Base-by-base conservation (phyloP, 768 basidiomycete species). In the Mycena haematopus region DNA sequence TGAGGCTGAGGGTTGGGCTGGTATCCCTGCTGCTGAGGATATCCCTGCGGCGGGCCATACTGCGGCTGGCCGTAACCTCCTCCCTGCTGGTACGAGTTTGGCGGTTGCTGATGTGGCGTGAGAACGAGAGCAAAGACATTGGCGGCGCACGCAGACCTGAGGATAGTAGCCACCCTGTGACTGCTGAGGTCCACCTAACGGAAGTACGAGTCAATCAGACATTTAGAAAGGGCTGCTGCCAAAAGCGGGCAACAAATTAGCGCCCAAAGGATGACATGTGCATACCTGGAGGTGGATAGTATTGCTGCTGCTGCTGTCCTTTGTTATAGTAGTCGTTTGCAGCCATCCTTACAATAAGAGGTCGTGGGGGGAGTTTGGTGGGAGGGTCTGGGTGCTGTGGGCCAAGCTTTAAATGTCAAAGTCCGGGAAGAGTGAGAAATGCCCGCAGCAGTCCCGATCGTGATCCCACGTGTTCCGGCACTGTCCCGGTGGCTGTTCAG, bases 91-190 rank as follows among this genome's bases (percentile, higher is more conserved):
- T 92, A 90, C 0, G 88, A 78, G 68, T 89, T 86, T 65, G 84
- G 87, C 14, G 91, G 92, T 76, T 88, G 86, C 80, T 91, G 80
- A 56, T 29, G 36, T 57, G 27, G 27, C 51, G 15, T 31, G 29
- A 57, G 59, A 22, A 8, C 36, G 19, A 52, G 46, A n/a, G 25
- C 35, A 47, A 56, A 22, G 38, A 44, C 44, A 27, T 52, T 46
- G 11, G 40, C 14, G 42, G 25, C 19, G 25, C 9, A 15, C 35
- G 29, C 21, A 17, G 63, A 81, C 82, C 72, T 83, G 82, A 59
- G 82, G 89, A 68, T 91, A 90, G 72, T 91, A 90, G 36, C 86
- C 86, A 45, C 86, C 88, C 67, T 88, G 86, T n/a, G 81, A 81
- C 31, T 78, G 84, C n/a, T 85, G 83, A 45, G 81, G 78, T 33